These are phyloP conservation scores for Wickerhamiella allomyrinae DNA, from an alignment of 805 yeast species.

Conservation along the genomic window DNA sequence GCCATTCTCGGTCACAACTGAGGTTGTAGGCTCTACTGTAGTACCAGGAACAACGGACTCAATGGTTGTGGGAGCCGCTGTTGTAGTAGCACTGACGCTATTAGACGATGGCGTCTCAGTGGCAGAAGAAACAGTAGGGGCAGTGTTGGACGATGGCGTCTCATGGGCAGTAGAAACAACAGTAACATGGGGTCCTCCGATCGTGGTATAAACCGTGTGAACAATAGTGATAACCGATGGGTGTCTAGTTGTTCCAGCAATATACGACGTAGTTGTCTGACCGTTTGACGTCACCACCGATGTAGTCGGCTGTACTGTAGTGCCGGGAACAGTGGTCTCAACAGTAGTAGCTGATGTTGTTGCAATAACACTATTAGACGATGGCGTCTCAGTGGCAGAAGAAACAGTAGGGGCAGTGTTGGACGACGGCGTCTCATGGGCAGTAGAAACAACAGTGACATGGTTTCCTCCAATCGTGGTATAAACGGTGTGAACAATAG, in stretches of 20 bases:
- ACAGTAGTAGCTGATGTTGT: not conserved
- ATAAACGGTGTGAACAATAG: not conserved
- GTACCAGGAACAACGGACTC: not conserved
- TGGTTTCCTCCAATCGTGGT: not conserved
- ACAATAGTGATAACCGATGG: slow-evolving; percentile 1
- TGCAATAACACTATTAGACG: not conserved
- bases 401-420: not conserved
- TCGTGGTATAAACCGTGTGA: not conserved
- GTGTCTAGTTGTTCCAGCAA: not conserved
- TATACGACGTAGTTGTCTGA: not conserved
- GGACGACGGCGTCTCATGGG: not conserved
- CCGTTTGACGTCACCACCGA: not conserved
- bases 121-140: not conserved
- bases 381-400: not conserved
- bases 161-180: not conserved
- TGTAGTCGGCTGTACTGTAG: not conserved
- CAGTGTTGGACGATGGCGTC: not conserved
- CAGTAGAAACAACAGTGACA: not conserved
- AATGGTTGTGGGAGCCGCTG: not conserved
- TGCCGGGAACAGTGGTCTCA: not conserved
- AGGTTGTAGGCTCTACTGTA: not conserved
- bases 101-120: not conserved
- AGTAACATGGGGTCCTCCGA: not conserved
- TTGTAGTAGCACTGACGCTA: not conserved
- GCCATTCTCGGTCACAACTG: not conserved